A percentile compares a stretch with the other conserved stretches of the same genome.
Evolutionary conservation across 2,329 filamentous ascomycete genomes (phyloP).

Genomic region (Lachnum nothofagi): DNA sequence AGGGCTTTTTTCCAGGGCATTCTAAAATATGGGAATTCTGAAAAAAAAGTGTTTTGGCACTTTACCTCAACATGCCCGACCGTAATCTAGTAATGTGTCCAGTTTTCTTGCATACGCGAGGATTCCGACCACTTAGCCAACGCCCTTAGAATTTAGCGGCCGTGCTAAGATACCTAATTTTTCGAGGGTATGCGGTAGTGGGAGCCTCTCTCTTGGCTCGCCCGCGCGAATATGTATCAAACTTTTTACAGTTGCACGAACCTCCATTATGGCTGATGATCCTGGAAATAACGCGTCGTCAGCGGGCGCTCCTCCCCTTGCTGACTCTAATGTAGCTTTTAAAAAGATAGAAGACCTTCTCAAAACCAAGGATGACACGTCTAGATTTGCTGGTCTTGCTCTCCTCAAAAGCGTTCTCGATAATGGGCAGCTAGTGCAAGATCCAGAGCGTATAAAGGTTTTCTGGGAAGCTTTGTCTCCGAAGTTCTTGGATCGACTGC

Average conservation of each 20-base stretch:
- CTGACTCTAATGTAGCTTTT: conserved; percentile 30
- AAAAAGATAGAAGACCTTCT: conserved; percentile 53
- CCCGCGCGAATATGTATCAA: background rate
- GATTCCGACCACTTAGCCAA: too few species aligned
- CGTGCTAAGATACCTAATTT: too few species aligned
- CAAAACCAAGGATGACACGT: conserved; percentile 58
- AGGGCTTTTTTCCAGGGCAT: too few species aligned
- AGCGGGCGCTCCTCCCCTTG: conserved; percentile 1
- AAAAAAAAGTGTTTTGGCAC: too few species aligned
- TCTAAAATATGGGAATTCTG: too few species aligned
- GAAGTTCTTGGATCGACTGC: conserved; percentile 59
- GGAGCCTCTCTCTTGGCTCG: too few species aligned
- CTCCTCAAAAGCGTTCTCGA: conserved; percentile 63
- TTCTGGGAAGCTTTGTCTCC: conserved; percentile 58
- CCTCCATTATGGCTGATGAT: conserved; percentile 6
- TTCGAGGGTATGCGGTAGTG: too few species aligned
- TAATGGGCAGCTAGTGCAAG: conserved; percentile 48
- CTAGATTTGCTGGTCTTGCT: conserved; percentile 62
- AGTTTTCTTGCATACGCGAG: too few species aligned
- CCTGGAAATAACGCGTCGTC: background rate
- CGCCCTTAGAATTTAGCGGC: too few species aligned
- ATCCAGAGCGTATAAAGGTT: conserved; percentile 41
- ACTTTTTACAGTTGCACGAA: background rate
- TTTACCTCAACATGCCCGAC: too few species aligned
- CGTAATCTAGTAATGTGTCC: too few species aligned